phyloP scores from a whole-genome alignment of 495 filamentous ascomycete genomes.

The Extremus antarcticus region DNA sequence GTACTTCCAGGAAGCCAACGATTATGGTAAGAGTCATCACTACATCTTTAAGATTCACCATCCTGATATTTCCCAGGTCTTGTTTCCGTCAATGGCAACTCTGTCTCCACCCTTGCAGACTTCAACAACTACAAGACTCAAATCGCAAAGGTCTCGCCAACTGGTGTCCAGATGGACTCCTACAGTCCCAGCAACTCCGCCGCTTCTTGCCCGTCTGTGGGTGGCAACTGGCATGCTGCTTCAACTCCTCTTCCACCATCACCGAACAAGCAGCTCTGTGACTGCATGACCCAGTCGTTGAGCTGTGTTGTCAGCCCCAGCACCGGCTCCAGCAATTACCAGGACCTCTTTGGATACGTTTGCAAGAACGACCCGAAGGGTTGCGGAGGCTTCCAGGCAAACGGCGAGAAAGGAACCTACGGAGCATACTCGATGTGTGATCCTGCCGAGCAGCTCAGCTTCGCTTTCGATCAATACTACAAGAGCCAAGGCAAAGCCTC shows the following conservation, averaged over 20 bases:
- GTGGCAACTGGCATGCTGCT: slow-evolving; percentile 54
- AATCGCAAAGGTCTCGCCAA: slow-evolving; percentile 59
- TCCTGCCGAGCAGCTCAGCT: slow-evolving; percentile 64
- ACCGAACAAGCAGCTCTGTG: slow-evolving; percentile 62
- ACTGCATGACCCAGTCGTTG: slow-evolving; percentile 65
- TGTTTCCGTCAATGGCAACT: slow-evolving; percentile 48
- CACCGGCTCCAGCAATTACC: slow-evolving; percentile 43
- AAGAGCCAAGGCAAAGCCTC: slow-evolving; percentile 39
- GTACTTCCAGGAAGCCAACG: slow-evolving; percentile 86
- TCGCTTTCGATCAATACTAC: slow-evolving; percentile 75
- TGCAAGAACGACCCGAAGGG: slow-evolving; percentile 47
- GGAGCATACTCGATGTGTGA: slow-evolving; percentile 88
- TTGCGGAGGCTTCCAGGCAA: slow-evolving; percentile 61
- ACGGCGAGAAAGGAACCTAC: slow-evolving; percentile 63
- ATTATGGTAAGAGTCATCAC: slow-evolving; percentile 54
- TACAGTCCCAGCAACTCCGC: slow-evolving; percentile 73
- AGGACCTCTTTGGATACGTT: slow-evolving; percentile 58
- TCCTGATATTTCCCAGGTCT: slow-evolving; percentile 39
- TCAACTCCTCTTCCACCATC: slow-evolving; percentile 62
- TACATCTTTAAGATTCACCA: neutral
- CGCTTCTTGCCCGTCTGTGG: slow-evolving; percentile 59
- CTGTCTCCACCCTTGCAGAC: slow-evolving; percentile 54
- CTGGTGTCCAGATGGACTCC: slow-evolving; percentile 46
- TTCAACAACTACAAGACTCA: slow-evolving; percentile 62
- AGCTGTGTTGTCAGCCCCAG: slow-evolving; percentile 52